Percentiles rank a stretch among this genome's conserved stretches.
Conservation (phyloP, 2,329 filamentous ascomycete genomes). For the Trichoderma citrinoviride region DNA sequence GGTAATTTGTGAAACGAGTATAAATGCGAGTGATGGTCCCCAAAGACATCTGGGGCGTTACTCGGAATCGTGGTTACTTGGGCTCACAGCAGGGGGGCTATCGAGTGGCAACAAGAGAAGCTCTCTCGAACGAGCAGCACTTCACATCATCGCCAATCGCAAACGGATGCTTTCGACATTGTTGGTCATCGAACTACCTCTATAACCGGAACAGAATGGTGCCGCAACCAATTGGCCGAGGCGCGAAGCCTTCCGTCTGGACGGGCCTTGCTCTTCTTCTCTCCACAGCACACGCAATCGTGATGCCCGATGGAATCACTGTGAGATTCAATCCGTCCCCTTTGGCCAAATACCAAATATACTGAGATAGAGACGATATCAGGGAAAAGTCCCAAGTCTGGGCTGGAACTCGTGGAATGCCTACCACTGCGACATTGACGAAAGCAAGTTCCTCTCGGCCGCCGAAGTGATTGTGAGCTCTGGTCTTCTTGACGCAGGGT, state of each 20-base stretch:
- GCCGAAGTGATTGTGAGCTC: slow-evolving; percentile 48
- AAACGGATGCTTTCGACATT: no score
- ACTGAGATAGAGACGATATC: not conserved
- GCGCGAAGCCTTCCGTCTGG: not conserved
- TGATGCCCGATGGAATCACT: slow-evolving; percentile 16
- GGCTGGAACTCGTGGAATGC: slow-evolving; percentile 56
- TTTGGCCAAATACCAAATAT: not conserved
- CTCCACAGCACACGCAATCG: not conserved
- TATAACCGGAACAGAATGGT: not conserved
- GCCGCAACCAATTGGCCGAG: not conserved
- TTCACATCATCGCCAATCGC: no score
- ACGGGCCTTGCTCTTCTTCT: slow-evolving; percentile 6
- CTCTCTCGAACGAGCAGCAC: not conserved
- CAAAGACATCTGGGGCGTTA: not conserved
- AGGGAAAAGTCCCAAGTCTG: slow-evolving; percentile 38
- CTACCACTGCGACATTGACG: slow-evolving; percentile 50
- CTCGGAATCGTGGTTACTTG: not conserved
- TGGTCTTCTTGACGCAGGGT: slow-evolving; percentile 53
- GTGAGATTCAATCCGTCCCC: not conserved
- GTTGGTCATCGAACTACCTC: not conserved
- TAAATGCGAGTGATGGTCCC: not conserved
- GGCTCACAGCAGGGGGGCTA: not conserved
- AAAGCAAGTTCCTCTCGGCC: slow-evolving; percentile 47
- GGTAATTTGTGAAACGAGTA: not conserved
- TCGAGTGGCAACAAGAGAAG: not conserved